Conservation (phyloP, 2,329 filamentous ascomycete species). For the Dichotomopilus funicola region DNA sequence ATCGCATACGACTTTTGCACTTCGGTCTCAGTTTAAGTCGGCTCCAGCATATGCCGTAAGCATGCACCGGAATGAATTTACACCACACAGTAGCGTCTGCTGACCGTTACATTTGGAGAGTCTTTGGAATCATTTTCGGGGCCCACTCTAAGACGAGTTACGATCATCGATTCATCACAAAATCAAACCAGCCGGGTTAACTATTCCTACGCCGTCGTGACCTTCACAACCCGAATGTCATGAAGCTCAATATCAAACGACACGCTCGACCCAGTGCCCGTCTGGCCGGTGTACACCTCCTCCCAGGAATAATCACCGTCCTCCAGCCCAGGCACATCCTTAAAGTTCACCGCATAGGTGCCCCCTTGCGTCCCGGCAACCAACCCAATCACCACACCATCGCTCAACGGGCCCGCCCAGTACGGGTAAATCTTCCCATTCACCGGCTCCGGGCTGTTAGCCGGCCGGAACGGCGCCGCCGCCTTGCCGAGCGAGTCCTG, state of each 20-base stretch:
- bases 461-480: constrained; percentile 22
- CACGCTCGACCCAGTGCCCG: constrained; percentile 21
- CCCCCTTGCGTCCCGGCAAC: constrained; percentile 34
- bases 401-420: constrained; percentile 35
- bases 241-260: constrained; percentile 21
- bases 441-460: constrained; percentile 32
- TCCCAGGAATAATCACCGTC: constrained; percentile 36
- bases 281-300: constrained; percentile 25
- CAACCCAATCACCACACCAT: constrained; percentile 33
- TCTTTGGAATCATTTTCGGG: no score
- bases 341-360: constrained; percentile 40
- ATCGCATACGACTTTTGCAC: no score
- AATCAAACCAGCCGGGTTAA: background rate
- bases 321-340: constrained; percentile 34
- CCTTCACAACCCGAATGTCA: constrained; percentile 26
- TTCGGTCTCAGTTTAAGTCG: no score
- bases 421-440: constrained; percentile 36
- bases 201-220: constrained; percentile 1
- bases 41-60: no score
- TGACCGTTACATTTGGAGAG: no score
- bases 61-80: no score
- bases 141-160: no score
- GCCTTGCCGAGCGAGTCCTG: constrained; percentile 24
- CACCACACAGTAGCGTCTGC: no score
- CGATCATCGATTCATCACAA: background rate